These are phyloP conservation scores for Tagetes erecta DNA, from an alignment of 129 eudicot species.

Conservation along the genomic window DNA sequence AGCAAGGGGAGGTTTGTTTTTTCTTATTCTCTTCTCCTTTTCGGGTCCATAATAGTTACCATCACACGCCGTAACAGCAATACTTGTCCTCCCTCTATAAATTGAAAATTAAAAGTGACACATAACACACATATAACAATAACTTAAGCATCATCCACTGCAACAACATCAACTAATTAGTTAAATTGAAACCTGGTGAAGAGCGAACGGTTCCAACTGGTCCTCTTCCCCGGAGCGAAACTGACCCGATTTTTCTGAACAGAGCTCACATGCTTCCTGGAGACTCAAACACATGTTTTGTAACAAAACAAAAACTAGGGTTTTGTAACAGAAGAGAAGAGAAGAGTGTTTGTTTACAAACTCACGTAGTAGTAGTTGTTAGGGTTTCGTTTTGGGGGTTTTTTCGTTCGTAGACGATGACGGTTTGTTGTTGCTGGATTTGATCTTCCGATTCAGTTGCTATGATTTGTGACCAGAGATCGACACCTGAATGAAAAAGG, in stretches of 20 bases:
- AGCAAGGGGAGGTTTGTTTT: slow-evolving; percentile 74
- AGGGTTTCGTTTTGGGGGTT: slow-evolving; percentile 23
- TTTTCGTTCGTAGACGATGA: slow-evolving; percentile 54
- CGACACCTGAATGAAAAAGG: slow-evolving; percentile 31
- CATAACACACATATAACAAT: no score
- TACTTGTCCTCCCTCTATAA: slow-evolving; percentile 88
- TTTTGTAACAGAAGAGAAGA: no score
- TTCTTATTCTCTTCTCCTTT: slow-evolving; percentile 55
- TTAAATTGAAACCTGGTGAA: slow-evolving; percentile 67
- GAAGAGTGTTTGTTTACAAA: no score
- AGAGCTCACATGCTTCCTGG: slow-evolving; percentile 48
- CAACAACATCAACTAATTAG: not conserved
- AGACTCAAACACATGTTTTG: no score
- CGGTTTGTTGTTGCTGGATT: slow-evolving; percentile 42
- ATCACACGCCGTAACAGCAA: slow-evolving; percentile 59
- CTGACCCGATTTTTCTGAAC: slow-evolving; percentile 56
- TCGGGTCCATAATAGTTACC: slow-evolving; percentile 46
- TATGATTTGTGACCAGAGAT: slow-evolving; percentile 65
- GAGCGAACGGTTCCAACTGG: slow-evolving; percentile 95
- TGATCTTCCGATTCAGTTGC: slow-evolving; percentile 45
- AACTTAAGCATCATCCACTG: no score
- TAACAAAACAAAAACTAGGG: no score
- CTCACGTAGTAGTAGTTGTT: not conserved
- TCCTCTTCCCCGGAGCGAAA: slow-evolving; percentile 60
- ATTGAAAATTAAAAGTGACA: no score